Evolutionary conservation across 257 asterid species (phyloP).

Genomic region (Lycium barbarum): DNA sequence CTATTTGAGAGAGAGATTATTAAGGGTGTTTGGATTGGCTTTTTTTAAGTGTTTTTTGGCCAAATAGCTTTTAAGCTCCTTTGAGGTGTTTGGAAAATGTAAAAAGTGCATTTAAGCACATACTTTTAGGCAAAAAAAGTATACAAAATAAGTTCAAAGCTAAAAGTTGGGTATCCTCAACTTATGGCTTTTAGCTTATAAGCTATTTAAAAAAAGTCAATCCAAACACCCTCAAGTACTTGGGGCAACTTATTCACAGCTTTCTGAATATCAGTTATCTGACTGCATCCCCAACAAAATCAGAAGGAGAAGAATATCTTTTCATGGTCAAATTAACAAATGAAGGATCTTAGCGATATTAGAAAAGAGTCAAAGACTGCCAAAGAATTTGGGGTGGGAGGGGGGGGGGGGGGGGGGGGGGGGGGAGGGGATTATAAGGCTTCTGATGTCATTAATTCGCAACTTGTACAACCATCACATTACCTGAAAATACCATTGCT

Average conservation of each 20-base stretch:
- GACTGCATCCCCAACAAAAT: background rate
- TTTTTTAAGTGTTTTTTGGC: too few species aligned
- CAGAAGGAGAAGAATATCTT: background rate
- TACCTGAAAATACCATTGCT: conserved; percentile 88
- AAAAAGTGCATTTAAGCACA: too few species aligned
- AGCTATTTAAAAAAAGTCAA: too few species aligned
- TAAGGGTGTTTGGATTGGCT: background rate
- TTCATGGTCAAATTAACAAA: background rate
- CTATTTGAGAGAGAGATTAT: background rate
- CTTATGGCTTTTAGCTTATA: too few species aligned
- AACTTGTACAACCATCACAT: background rate
- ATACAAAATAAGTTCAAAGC: too few species aligned
- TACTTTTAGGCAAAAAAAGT: too few species aligned
- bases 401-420: background rate
- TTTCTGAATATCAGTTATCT: background rate
- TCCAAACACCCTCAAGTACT: background rate
- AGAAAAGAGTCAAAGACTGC: background rate
- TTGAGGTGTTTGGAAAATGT: too few species aligned
- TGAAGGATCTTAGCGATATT: background rate
- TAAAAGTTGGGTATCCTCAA: too few species aligned
- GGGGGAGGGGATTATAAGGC: background rate
- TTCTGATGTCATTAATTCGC: background rate
- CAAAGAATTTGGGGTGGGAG: background rate
- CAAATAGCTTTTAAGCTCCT: too few species aligned
- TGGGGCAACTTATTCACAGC: background rate